Evolutionary conservation across 352 stramenopile species (phyloP), one percentile per base, ranked within the genome.

Genomic region (Peronospora belbahrii): DNA sequence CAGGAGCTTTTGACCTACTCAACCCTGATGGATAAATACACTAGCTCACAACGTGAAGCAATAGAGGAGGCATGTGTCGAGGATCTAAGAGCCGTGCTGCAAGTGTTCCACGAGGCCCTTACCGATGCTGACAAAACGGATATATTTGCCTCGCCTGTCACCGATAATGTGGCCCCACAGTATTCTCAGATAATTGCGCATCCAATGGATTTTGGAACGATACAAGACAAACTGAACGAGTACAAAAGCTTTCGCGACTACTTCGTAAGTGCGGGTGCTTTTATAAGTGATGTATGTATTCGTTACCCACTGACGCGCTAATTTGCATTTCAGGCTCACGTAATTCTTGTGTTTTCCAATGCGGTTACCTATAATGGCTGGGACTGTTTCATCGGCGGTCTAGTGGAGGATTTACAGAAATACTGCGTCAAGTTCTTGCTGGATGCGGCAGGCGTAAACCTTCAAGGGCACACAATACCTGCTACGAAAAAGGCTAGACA

Each of bases 161-260:
- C 75, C 2, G 87, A 97, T 43, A 74, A 81, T 3, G 83, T 95
- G 40, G 87, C 89, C n/a, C 93, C 93, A 2, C 81, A 84, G n/a
- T 98, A 97, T 51, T 94, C 72, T 8, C 62, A 88, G 34, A 74
- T 96, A 32, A 88, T 97, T 48, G 44, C 43, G 17, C 71, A 83
- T 31, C 93, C 93, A 8, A 97, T 96, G 81, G 91, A 97, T 70
- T 97, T 97, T 65, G 79, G 84, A n/a, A 95, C 81, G 4, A 97
- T 98, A 57, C 67, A 76, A 40, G 70, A 87, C 18, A 88, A 83
- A 41, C 67, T 97, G 44, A 44, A 67, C 28, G 65, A 70, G 34
- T 94, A 88, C 61, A 51, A 47, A 19, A 67, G 62, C 39, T 89
- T 94, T 48, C 57, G 61, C 27, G 65, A 82, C 20, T 94, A 94